These are phyloP conservation scores for Thalassiosira sp. DNA, from an alignment of 352 stramenopile species.

Conservation along the genomic window DNA sequence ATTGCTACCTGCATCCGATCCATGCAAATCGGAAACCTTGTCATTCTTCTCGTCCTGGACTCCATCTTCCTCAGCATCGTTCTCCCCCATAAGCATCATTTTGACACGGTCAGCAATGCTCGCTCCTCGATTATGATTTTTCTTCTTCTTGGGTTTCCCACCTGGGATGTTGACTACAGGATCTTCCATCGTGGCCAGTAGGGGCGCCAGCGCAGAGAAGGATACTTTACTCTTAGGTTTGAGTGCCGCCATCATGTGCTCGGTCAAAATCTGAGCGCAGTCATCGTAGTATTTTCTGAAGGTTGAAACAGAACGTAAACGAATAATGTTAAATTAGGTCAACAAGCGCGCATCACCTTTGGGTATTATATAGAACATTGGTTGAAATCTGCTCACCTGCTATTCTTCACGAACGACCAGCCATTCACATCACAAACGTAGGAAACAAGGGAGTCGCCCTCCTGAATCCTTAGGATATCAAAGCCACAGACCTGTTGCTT, in stretches of 20 bases:
- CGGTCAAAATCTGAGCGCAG: slow-evolving; percentile 91
- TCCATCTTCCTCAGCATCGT: slow-evolving; percentile 10
- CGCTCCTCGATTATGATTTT: slow-evolving; percentile 27
- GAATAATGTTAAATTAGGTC: no score
- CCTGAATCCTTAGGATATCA: slow-evolving; percentile 91
- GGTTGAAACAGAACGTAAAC: background rate
- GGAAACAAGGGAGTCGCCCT: slow-evolving; percentile 80
- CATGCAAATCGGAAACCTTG: slow-evolving; percentile 38
- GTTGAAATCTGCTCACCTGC: slow-evolving; percentile 56
- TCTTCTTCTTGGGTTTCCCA: slow-evolving; percentile 27
- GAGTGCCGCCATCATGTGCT: slow-evolving; percentile 79
- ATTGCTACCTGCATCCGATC: slow-evolving; percentile 28
- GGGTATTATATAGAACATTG: slow-evolving; percentile 1
- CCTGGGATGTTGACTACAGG: slow-evolving; percentile 18
- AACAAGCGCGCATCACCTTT: no score
- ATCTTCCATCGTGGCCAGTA: slow-evolving; percentile 66
- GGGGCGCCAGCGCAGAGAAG: slow-evolving; percentile 79
- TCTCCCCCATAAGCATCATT: slow-evolving; percentile 49
- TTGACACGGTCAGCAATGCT: slow-evolving; percentile 52
- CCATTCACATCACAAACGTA: slow-evolving; percentile 99
- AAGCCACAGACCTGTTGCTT: slow-evolving; percentile 99
- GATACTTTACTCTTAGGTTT: slow-evolving; percentile 62
- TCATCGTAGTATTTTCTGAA: slow-evolving; percentile 98
- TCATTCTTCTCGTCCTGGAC: slow-evolving; percentile 41
- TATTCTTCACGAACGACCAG: slow-evolving; percentile 99